Conservation (phyloP, 441 rosid species). For the Mallotus repandus region DNA sequence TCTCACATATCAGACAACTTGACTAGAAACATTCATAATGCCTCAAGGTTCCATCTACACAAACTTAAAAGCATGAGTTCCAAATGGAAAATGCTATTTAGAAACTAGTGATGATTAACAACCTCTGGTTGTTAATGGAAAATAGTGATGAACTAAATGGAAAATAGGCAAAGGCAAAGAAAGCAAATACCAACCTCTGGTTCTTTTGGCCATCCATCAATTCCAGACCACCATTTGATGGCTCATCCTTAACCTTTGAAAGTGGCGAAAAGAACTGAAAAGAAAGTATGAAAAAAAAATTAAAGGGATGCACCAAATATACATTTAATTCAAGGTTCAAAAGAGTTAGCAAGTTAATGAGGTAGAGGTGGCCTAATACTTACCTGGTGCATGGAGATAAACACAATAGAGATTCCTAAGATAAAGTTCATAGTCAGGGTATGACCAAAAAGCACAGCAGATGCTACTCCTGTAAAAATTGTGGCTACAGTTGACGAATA, state of each 20-base stretch:
- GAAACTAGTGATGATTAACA: too few species aligned
- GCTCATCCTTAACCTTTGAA: slow-evolving; percentile 77
- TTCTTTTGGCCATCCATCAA: slow-evolving; percentile 40
- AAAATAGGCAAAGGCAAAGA: neutral
- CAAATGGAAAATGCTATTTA: too few species aligned
- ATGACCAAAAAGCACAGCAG: slow-evolving; percentile 92
- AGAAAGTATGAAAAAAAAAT: neutral
- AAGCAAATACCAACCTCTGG: slow-evolving; percentile 23
- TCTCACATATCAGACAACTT: too few species aligned
- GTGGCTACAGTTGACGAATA: slow-evolving; percentile 97
- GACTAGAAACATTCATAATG: too few species aligned
- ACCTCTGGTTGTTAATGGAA: too few species aligned
- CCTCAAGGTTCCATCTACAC: too few species aligned
- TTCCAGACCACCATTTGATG: slow-evolving; percentile 52
- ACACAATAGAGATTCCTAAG: slow-evolving; percentile 88
- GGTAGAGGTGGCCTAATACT: neutral
- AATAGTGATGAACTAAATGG: neutral
- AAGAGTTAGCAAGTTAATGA: neutral
- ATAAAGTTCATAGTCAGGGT: slow-evolving; percentile 77
- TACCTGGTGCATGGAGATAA: slow-evolving; percentile 99
- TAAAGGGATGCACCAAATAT: neutral
- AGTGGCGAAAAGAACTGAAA: slow-evolving; percentile 86
- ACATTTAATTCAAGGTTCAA: neutral
- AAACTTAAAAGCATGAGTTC: too few species aligned
- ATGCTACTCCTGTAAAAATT: slow-evolving; percentile 93